Percentiles rank a stretch among this genome's conserved stretches.
phyloP scores from a whole-genome alignment of 108 stramenopile genomes.

The Fragilaria radians region DNA sequence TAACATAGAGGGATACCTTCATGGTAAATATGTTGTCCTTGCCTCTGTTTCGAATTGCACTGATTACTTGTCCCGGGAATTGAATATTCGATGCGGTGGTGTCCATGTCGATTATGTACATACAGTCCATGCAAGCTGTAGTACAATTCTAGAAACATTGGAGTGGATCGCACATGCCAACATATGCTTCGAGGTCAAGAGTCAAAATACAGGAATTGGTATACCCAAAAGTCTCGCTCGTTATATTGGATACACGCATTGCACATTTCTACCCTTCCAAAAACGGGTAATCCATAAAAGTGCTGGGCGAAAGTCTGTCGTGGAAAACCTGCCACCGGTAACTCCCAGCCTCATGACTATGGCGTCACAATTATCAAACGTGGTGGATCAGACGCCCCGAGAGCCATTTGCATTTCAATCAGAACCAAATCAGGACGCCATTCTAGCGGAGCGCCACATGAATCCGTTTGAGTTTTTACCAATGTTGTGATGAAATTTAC shows the following conservation, averaged over 20 bases:
- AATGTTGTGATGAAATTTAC: neutral
- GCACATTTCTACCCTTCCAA: neutral
- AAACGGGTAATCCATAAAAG: neutral
- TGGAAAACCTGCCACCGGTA: neutral
- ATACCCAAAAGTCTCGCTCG: neutral
- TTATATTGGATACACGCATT: neutral
- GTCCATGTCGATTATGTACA: neutral
- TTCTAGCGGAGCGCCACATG: neutral
- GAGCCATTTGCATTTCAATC: neutral
- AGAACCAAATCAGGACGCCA: neutral
- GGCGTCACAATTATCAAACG: neutral
- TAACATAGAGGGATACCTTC: neutral
- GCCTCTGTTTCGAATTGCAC: neutral
- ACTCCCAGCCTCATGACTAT: neutral
- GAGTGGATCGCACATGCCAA: neutral
- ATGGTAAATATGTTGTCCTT: neutral
- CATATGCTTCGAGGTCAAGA: neutral
- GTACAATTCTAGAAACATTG: neutral
- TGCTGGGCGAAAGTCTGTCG: neutral
- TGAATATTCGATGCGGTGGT: neutral
- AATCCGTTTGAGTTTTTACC: neutral
- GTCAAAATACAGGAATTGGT: neutral
- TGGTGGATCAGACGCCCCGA: neutral
- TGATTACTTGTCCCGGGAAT: neutral
- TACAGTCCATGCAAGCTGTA: neutral